Evolutionary conservation across 306 rosid species (phyloP).

Genomic region (Mimosa pudica): DNA sequence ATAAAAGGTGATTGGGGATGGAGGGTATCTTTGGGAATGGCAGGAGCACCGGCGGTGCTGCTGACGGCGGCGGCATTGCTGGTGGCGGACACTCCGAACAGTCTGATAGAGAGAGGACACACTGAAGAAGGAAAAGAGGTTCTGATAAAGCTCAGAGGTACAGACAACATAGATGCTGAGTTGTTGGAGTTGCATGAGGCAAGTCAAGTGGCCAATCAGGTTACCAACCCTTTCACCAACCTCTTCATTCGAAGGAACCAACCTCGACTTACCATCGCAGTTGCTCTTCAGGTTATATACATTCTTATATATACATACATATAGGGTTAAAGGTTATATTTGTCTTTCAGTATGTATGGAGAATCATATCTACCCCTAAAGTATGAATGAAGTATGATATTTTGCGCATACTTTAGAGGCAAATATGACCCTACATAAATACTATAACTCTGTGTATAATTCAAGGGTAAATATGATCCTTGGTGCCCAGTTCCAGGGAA

Average conservation of each 20-base stretch:
- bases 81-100: constrained; percentile 88
- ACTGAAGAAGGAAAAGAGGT: constrained; percentile 70
- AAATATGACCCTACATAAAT: no score
- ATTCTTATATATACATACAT: no score
- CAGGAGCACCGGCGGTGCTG: constrained; percentile 73
- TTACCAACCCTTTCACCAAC: constrained; percentile 74
- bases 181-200: constrained; percentile 70
- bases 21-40: constrained; percentile 84
- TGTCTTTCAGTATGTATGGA: no score
- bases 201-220: constrained; percentile 61
- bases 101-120: constrained; percentile 74
- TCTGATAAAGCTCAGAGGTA: constrained; percentile 67
- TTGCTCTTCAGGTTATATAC: constrained; percentile 57
- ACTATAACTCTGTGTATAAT: no score
- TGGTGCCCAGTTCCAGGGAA: no score
- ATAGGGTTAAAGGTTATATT: no score
- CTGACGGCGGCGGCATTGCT: constrained; percentile 68
- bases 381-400: no score
- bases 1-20: constrained; percentile 86
- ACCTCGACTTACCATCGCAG: constrained; percentile 72
- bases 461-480: no score
- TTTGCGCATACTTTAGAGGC: no score
- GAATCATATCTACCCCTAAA: no score
- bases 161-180: constrained; percentile 69
- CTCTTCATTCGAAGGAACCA: constrained; percentile 62